phyloP scores from a whole-genome alignment of 2,329 filamentous ascomycete species.

The Diaporthe humulicola region DNA sequence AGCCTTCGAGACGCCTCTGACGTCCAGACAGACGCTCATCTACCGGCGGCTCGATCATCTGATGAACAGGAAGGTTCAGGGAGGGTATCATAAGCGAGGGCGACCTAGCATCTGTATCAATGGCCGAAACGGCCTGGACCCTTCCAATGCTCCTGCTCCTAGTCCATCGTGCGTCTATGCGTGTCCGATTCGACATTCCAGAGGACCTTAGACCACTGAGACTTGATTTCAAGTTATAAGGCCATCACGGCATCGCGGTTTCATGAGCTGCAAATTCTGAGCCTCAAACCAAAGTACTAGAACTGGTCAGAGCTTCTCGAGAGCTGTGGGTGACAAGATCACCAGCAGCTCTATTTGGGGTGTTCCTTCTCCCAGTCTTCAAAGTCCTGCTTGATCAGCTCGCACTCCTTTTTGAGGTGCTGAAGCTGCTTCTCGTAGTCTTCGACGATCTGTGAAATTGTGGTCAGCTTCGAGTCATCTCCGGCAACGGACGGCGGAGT shows the following conservation, averaged over 20 bases:
- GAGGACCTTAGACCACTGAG: not conserved
- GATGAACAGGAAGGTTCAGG: not conserved
- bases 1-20: not conserved
- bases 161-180: not conserved
- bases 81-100: not conserved
- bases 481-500: not conserved
- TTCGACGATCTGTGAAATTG: slow-evolving; percentile 73
- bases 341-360: slow-evolving; percentile 36
- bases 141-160: not conserved
- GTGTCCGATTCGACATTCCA: not conserved
- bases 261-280: not conserved
- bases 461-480: slow-evolving; percentile 39
- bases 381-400: slow-evolving; percentile 71
- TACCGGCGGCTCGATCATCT: not conserved
- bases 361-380: slow-evolving; percentile 67
- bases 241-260: not conserved
- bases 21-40: not conserved
- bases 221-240: not conserved
- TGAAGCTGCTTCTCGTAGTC: slow-evolving; percentile 86
- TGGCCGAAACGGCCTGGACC: not conserved
- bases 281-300: not conserved
- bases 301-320: not conserved
- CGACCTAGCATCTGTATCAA: slow-evolving; percentile 6
- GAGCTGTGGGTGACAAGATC: not conserved
- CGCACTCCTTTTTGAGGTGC: slow-evolving; percentile 80